Base-by-base conservation (phyloP, 1,139 yeast species). In the Taphrina deformans region DNA sequence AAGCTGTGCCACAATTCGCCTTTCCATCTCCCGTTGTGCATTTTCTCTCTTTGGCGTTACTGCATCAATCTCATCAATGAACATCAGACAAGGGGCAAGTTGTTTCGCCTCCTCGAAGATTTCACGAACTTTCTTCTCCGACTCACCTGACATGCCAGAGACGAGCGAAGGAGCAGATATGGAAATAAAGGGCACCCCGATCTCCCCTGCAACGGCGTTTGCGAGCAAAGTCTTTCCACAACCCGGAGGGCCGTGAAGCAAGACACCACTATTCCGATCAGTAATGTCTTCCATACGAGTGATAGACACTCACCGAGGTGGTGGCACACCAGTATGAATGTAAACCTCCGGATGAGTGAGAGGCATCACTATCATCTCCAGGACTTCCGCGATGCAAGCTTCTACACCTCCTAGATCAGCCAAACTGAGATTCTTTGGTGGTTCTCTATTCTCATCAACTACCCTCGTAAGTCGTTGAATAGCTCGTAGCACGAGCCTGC, bases 111-210 rank as follows among this genome's bases (percentile, higher is more conserved):
- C 99, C 52, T 91, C 97, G 72, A 93, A 93, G 46, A 93, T 80
- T 69, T 93, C 99, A 69, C 99, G 80, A 18, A 93, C 80, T 74
- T 92, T 92, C 79, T 93, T 93, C 74, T 95, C 99, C 67, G 95
- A 86, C 75, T 93, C 99, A 53, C 99, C 99, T n/a, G 97, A 89
- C 99, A 93, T 93, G n/a, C 99, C 99, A 67, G 97, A 89, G 0
- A 93, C 98, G 5, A 95, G 90, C 0, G 97, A 88, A 0, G 99
- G 99, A 0, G 99, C 99, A 23, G 96, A 88, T 0, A 93, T 82
- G 59, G 88, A 87, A 31, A 93, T 85, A 73, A 95, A 93, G 0
- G 99, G 97, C 0, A 93, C 96, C 69, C 90, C 89, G 51, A 93
- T 80, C 73, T 93, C 97, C 31, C 70, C 72, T 1, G 99, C 99